Percentiles rank a stretch among this genome's conserved stretches.
phyloP scores from a whole-genome alignment of 495 filamentous ascomycete species.

The Delitschia confertaspora region DNA sequence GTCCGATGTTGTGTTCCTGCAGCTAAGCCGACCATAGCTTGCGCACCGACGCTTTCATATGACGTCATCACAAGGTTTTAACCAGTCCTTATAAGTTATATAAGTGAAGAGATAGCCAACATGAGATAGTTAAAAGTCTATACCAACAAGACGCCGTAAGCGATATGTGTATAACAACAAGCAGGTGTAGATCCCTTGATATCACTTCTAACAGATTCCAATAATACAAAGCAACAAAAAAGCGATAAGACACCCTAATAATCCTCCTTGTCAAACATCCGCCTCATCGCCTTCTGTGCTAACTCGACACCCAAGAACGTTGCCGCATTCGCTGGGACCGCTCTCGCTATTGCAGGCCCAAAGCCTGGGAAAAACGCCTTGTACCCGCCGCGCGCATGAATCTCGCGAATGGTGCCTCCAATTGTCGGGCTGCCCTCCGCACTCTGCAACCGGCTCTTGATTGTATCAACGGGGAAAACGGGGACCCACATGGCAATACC shows the following conservation, averaged over 20 bases:
- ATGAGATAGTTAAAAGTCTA: no score
- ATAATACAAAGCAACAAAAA: neutral
- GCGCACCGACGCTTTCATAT: no score
- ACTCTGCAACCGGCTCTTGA: slow-evolving; percentile 90
- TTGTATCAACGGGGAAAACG: slow-evolving; percentile 93
- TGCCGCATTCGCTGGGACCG: slow-evolving; percentile 88
- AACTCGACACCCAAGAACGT: slow-evolving; percentile 46
- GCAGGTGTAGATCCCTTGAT: no score
- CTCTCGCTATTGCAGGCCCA: slow-evolving; percentile 82
- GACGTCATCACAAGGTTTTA: no score
- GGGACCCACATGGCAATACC: slow-evolving; percentile 99
- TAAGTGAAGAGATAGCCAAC: no score
- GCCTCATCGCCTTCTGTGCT: slow-evolving; percentile 36
- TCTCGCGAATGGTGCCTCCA: slow-evolving; percentile 61
- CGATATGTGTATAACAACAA: no score
- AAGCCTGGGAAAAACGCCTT: slow-evolving; percentile 98
- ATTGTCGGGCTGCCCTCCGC: slow-evolving; percentile 82
- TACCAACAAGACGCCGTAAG: no score
- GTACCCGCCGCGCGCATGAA: slow-evolving; percentile 71
- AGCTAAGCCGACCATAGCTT: no score
- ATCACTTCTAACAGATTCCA: no score
- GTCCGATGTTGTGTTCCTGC: no score
- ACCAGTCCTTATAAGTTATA: no score
- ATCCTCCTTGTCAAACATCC: slow-evolving; percentile 29
- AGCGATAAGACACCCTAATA: slow-evolving; percentile 14